A percentile compares a stretch with the other conserved stretches of the same genome.
These are phyloP conservation scores for Aspergillus versicolor DNA, from an alignment of 2,329 filamentous ascomycete species.

Conservation along the genomic window DNA sequence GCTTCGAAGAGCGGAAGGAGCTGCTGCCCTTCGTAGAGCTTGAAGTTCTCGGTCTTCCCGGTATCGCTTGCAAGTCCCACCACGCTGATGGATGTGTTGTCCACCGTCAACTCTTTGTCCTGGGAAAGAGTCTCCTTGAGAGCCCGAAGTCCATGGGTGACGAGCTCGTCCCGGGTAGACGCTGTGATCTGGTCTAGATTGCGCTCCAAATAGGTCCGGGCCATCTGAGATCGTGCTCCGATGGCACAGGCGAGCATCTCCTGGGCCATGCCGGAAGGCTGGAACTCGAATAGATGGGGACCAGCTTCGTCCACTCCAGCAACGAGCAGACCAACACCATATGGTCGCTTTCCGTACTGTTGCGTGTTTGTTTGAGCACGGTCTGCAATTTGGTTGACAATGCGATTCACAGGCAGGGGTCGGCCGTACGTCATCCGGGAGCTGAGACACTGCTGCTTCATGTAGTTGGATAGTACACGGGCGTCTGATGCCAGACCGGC, in stretches of 20 bases:
- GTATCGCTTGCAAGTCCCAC: constrained; percentile 63
- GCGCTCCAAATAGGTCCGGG: constrained; percentile 91
- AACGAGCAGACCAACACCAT: constrained; percentile 89
- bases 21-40: constrained; percentile 85
- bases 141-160: constrained; percentile 84
- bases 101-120: constrained; percentile 95
- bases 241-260: constrained; percentile 98
- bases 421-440: constrained; percentile 95
- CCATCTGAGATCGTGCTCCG: constrained; percentile 95
- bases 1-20: constrained; percentile 83
- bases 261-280: constrained; percentile 91
- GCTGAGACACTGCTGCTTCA: constrained; percentile 98
- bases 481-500: constrained; percentile 96
- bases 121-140: constrained; percentile 94
- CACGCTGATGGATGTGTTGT: constrained; percentile 91
- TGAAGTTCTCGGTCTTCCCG: constrained; percentile 72
- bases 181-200: constrained; percentile 80
- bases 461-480: constrained; percentile 99
- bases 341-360: constrained; percentile 93
- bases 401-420: constrained; percentile 82
- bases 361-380: constrained; percentile 98
- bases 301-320: constrained; percentile 92
- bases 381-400: constrained; percentile 89
- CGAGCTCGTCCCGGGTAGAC: constrained; percentile 77
- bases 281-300: constrained; percentile 97